phyloP scores from a whole-genome alignment of 2,329 filamentous ascomycete species.

The Ophiostoma quercus region DNA sequence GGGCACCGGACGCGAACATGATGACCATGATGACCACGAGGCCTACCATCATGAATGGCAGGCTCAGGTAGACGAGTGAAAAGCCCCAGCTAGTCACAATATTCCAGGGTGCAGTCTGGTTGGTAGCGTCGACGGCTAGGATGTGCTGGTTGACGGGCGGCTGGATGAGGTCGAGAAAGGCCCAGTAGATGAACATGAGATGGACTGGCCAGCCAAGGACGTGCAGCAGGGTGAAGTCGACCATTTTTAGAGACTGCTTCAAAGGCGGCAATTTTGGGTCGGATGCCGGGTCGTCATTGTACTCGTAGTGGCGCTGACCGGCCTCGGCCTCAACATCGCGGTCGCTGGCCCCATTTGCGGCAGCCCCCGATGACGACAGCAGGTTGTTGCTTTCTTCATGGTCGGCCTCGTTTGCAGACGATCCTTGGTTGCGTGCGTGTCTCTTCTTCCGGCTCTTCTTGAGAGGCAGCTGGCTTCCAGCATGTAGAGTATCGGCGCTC shows the following conservation, averaged over 20 bases:
- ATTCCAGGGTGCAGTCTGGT: neutral
- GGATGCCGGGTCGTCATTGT: conserved; percentile 16
- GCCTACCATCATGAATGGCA: neutral
- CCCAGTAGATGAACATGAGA: conserved; percentile 17
- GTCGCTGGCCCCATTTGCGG: neutral
- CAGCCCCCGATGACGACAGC: neutral
- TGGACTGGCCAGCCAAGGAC: neutral
- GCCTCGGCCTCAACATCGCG: conserved; percentile 13
- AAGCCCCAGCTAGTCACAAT: neutral
- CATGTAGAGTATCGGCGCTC: neutral
- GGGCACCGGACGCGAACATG: too few species aligned
- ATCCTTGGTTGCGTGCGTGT: neutral
- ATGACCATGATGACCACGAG: neutral
- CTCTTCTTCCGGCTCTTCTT: neutral
- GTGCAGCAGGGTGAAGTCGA: neutral
- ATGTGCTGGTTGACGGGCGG: conserved; percentile 14
- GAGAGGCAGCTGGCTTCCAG: neutral
- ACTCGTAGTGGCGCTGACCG: conserved; percentile 14
- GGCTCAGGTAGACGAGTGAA: neutral
- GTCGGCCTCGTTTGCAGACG: neutral
- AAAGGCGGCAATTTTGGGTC: neutral
- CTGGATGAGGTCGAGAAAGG: conserved; percentile 25
- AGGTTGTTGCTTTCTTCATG: neutral
- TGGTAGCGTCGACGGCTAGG: conserved; percentile 17
- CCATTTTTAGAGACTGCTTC: neutral